Conservation (phyloP, 2,329 filamentous ascomycete species). For the Annulohypoxylon truncatum region DNA sequence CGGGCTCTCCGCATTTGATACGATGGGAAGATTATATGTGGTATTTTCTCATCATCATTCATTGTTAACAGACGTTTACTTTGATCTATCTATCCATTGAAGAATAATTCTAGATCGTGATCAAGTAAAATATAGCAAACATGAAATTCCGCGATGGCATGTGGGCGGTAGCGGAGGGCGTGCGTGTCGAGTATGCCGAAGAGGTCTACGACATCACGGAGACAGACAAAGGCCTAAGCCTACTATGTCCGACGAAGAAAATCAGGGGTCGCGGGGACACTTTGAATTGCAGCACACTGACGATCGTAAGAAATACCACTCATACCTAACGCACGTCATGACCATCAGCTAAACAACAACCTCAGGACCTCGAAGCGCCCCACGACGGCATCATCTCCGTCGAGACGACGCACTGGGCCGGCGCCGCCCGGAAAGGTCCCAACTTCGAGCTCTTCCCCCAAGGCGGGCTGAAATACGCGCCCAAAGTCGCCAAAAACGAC, state of each 20-base stretch:
- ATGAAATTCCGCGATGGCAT: conserved; percentile 75
- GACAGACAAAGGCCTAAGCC: conserved; percentile 61
- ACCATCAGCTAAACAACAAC: conserved; percentile 22
- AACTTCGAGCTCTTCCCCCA: conserved; percentile 68
- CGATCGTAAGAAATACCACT: conserved; percentile 54
- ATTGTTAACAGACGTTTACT: neutral
- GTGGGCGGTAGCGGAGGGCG: conserved; percentile 73
- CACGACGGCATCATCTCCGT: conserved; percentile 70
- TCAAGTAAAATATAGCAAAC: conserved; percentile 28
- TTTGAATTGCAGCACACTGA: conserved; percentile 66
- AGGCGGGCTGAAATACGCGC: conserved; percentile 58
- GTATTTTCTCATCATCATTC: neutral
- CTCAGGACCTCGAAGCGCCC: conserved; percentile 65
- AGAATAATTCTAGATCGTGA: neutral
- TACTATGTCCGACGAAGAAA: conserved; percentile 68
- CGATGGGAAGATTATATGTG: conserved; percentile 6
- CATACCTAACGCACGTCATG: neutral
- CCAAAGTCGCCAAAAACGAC: conserved; percentile 55
- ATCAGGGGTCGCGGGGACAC: conserved; percentile 66
- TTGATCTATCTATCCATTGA: neutral
- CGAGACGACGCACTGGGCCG: conserved; percentile 68
- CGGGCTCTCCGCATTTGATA: conserved; percentile 11
- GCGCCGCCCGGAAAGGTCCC: conserved; percentile 63
- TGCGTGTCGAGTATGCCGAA: conserved; percentile 73
- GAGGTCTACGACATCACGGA: conserved; percentile 67